Evolutionary conservation across 805 yeast genomes (phyloP), one percentile per base, ranked within the genome.

Genomic region (Millerozyma acaciae): DNA sequence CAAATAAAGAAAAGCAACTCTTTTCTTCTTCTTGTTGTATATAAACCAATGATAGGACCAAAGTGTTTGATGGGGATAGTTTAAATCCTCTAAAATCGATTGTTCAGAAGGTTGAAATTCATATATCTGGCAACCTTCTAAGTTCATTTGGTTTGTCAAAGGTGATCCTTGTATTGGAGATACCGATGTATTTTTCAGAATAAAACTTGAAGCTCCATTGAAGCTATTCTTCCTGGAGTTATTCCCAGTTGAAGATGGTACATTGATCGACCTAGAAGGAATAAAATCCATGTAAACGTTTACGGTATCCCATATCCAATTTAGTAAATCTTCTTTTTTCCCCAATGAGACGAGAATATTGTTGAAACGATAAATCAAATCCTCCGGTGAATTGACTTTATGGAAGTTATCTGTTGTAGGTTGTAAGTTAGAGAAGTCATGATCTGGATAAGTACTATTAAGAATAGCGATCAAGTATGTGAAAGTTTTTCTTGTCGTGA

Each of bases 371-470:
- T 79, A 69, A 38, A 76, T 75, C 44, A 77, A 72, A 36, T 68
- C 76, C 33, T 66, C 73, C 2, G 63, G 48, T 10, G 49, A 43
- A 28, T 50, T 53, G 16, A 66, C 48, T 36, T 53, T 44, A 35
- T 62, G 68, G 37, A 66, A 66, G 28, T 75, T 69, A 15, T 63
- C 67, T 5, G 76, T 75, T n/a, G 84, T 74, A 2, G 98, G 98
- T 51, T 85, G 87, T 41, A 93, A 73, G 16, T 82, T 74, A 8
- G 94, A 75, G 49, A 90, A 93, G 53, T 93, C 98, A 51, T 93
- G 96, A 55, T 93, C 98, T 1, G 98, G 97, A 53, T 85, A 90
- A 4, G 94, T 81, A 6, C 94, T 84, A 56, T 93, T 93, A 33
- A 93, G 68, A 21, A 89, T 88, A 1, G 95, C 93, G 38, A 93